phyloP scores from a whole-genome alignment of 2,329 filamentous ascomycete genomes.

The Nothophaeocryptopus gaeumannii region DNA sequence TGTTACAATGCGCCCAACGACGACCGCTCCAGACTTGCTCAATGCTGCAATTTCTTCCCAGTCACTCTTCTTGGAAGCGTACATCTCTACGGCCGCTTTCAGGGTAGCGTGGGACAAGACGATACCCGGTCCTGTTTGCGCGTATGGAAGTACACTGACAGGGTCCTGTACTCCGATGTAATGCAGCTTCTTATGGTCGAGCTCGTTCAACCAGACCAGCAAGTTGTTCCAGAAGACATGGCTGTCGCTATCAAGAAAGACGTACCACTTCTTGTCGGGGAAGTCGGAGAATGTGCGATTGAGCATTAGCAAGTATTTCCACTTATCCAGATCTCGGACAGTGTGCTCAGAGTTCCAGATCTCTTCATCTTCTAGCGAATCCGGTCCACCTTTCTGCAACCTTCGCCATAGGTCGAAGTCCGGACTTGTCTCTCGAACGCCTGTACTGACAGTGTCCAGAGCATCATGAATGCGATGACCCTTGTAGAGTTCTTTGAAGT shows the following conservation, averaged over 20 bases:
- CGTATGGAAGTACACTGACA: conserved; percentile 39
- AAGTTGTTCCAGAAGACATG: conserved; percentile 42
- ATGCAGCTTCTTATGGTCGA: conserved; percentile 41
- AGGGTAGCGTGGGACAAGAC: conserved; percentile 43
- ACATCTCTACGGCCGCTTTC: conserved; percentile 34
- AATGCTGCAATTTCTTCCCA: conserved; percentile 23
- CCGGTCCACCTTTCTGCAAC: conserved; percentile 24
- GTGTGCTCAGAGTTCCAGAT: conserved; percentile 28
- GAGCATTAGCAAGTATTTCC: conserved; percentile 54
- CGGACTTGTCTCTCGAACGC: conserved; percentile 15
- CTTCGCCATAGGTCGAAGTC: conserved; percentile 32
- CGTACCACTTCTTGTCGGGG: conserved; percentile 51
- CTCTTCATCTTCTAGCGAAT: conserved; percentile 33
- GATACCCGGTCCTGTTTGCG: conserved; percentile 42
- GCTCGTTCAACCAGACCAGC: conserved; percentile 46
- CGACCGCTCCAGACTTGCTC: conserved; percentile 28
- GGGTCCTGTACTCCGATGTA: conserved; percentile 53
- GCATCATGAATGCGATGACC: conserved; percentile 35
- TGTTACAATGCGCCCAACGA: conserved; percentile 25
- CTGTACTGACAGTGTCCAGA: conserved; percentile 21
- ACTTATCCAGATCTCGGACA: conserved; percentile 42
- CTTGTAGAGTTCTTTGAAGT: conserved; percentile 36
- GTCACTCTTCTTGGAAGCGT: conserved; percentile 38
- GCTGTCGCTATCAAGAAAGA: conserved; percentile 54
- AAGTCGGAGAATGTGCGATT: conserved; percentile 30